phyloP scores from a whole-genome alignment of 2,329 filamentous ascomycete species.

The Aureobasidium sp. region DNA sequence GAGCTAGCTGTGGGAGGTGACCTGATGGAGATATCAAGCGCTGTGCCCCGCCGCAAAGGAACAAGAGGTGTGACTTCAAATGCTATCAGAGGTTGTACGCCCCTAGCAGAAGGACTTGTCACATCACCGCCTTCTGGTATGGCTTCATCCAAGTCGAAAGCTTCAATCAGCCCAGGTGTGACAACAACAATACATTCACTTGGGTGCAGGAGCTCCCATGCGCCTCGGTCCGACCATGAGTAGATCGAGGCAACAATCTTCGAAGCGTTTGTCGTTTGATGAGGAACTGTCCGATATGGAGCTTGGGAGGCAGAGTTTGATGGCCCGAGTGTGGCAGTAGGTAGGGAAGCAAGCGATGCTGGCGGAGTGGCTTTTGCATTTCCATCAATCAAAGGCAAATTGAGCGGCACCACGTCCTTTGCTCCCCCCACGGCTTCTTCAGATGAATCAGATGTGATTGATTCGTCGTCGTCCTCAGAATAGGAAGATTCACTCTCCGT shows the following conservation, averaged over 20 bases:
- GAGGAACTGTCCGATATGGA: slow-evolving; percentile 49
- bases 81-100: slow-evolving; percentile 49
- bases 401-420: slow-evolving; percentile 20
- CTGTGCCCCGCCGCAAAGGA: slow-evolving; percentile 80
- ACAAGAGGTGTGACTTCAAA: slow-evolving; percentile 88
- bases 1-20: slow-evolving; percentile 72
- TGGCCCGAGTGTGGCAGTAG: slow-evolving; percentile 55
- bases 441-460: slow-evolving; percentile 41
- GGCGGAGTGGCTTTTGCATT: slow-evolving; percentile 29
- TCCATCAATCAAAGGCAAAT: not conserved
- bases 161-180: slow-evolving; percentile 56
- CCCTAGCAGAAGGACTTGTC: slow-evolving; percentile 28
- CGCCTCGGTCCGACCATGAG: slow-evolving; percentile 54
- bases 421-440: slow-evolving; percentile 33
- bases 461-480: slow-evolving; percentile 38
- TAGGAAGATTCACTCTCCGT: slow-evolving; percentile 49
- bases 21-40: slow-evolving; percentile 86
- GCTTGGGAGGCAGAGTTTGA: slow-evolving; percentile 77
- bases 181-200: slow-evolving; percentile 56
- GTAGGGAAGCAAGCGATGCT: slow-evolving; percentile 19
- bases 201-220: slow-evolving; percentile 53
- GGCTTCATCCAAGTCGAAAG: slow-evolving; percentile 47
- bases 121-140: slow-evolving; percentile 33
- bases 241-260: slow-evolving; percentile 54
- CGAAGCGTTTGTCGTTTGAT: slow-evolving; percentile 36